Conservation (phyloP, 2,329 filamentous ascomycete species). For the Aspergillus clavatus region DNA sequence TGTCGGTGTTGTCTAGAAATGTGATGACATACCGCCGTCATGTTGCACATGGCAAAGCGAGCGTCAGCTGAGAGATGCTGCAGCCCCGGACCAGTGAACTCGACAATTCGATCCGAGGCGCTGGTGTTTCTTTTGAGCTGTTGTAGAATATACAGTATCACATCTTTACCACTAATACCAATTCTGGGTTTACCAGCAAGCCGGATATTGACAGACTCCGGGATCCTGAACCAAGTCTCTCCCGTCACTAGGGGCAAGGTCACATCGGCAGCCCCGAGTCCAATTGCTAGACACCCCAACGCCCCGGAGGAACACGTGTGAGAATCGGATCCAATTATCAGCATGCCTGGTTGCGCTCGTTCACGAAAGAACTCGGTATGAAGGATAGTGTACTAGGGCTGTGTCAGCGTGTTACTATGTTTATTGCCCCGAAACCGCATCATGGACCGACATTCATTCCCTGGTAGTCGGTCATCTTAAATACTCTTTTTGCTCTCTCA, state of each 20-base stretch:
- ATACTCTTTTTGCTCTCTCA: slow-evolving; percentile 36
- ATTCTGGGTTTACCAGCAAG: slow-evolving; percentile 34
- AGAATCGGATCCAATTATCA: slow-evolving; percentile 44
- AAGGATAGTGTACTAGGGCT: slow-evolving; percentile 37
- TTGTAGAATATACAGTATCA: slow-evolving; percentile 43
- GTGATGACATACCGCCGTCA: slow-evolving; percentile 34
- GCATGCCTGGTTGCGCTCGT: slow-evolving; percentile 42
- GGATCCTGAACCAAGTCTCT: slow-evolving; percentile 46
- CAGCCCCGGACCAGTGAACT: slow-evolving; percentile 42
- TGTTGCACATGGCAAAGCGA: slow-evolving; percentile 46
- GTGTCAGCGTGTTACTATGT: background rate
- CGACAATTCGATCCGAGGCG: slow-evolving; percentile 43
- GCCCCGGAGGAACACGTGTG: slow-evolving; percentile 46
- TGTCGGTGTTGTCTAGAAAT: background rate
- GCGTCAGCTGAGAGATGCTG: slow-evolving; percentile 40
- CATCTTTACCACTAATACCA: slow-evolving; percentile 45
- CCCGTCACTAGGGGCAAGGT: slow-evolving; percentile 44
- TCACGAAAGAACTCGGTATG: slow-evolving; percentile 47
- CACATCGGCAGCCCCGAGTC: slow-evolving; percentile 45
- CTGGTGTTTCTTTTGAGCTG: slow-evolving; percentile 45
- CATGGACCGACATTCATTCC: slow-evolving; percentile 30
- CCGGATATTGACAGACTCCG: slow-evolving; percentile 40
- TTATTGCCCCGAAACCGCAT: background rate
- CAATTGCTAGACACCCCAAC: slow-evolving; percentile 42
- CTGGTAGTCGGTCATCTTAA: slow-evolving; percentile 45